Conservation (phyloP, 2,329 filamentous ascomycete genomes). For the Didymella sp. region DNA sequence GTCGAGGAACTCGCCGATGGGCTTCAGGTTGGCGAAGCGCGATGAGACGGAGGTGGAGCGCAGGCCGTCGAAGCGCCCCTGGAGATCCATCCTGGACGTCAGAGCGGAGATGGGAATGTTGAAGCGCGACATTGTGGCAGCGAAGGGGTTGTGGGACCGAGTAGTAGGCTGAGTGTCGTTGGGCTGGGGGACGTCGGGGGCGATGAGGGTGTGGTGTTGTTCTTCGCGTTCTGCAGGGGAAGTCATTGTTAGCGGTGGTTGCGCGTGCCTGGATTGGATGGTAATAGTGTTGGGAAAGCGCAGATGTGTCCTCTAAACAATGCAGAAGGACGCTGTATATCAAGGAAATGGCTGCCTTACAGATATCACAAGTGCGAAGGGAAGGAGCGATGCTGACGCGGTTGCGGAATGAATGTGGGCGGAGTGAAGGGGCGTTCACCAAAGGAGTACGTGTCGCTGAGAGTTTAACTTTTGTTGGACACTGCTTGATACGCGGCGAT, state of each 20-base stretch:
- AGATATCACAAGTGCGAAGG: slow-evolving; percentile 10
- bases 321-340: slow-evolving; percentile 13
- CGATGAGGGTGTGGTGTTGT: slow-evolving; percentile 37
- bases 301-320: slow-evolving; percentile 42
- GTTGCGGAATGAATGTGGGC: slow-evolving; percentile 25
- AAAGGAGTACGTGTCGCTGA: slow-evolving; percentile 18
- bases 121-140: slow-evolving; percentile 75
- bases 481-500: slow-evolving; percentile 10
- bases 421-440: slow-evolving; percentile 14
- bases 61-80: slow-evolving; percentile 83
- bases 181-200: slow-evolving; percentile 26
- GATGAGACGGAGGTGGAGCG: slow-evolving; percentile 78
- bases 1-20: slow-evolving; percentile 92
- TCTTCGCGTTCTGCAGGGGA: slow-evolving; percentile 38
- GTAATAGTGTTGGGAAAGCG: slow-evolving; percentile 7
- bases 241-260: slow-evolving; percentile 37
- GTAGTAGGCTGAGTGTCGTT: slow-evolving; percentile 7
- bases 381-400: slow-evolving; percentile 34
- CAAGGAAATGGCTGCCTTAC: slow-evolving; percentile 41
- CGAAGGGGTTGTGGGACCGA: slow-evolving; percentile 7
- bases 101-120: slow-evolving; percentile 91
- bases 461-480: slow-evolving; percentile 5
- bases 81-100: slow-evolving; percentile 87
- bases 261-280: slow-evolving; percentile 6
- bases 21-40: slow-evolving; percentile 91